Evolutionary conservation across 495 filamentous ascomycete species (phyloP), one percentile per base, ranked within the genome.

Genomic region (Aspergillus sclerotioniger): DNA sequence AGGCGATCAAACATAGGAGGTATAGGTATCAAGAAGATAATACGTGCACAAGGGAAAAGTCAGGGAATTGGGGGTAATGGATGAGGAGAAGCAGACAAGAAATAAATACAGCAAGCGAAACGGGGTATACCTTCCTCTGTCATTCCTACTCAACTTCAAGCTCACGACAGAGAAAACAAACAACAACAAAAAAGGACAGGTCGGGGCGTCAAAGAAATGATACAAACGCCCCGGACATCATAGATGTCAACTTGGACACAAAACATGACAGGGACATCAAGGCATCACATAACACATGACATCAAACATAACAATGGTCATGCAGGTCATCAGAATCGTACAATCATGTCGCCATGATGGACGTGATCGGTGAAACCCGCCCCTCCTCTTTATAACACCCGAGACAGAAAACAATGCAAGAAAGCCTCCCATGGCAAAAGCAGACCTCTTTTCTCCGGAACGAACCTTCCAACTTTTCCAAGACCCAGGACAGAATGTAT

Each of bases 301-400:
- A 43, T 49, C 37, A 49, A 59, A 56, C 54, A 67, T 63, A 63
- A 57, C 62, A 49, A 57, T 61, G 58, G 60, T 62, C 55, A 63
- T 68, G 68, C 67, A 75, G 72, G 71, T 77, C 74, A 75, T 77
- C 70, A 53, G 66, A 76, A 74, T 77, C 74, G 67, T 77, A 75
- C 72, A 75, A 74, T 73, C 74, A 75, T 73, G 71, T 74, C 66
- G 69, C 70, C 69, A 67, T 71, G 70, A 67, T 60, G 67, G 70
- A 63, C 62, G 62, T 53, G 57, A 63, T 64, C 57, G 54, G 57
- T 67, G 53, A 57, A 61, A 58, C 58, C 65, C 63, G 62, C 59
- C 59, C 50, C 43, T 59, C 62, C 60, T 56, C 61, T 62, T 61
- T 63, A 57, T 57, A 61, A 57, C 35, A 55, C 51, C 29, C 54